A percentile compares a stretch with the other conserved stretches of the same genome.
These are phyloP conservation scores for Macrolepiota albuminosa DNA, from an alignment of 768 basidiomycete genomes.

Conservation along the genomic window DNA sequence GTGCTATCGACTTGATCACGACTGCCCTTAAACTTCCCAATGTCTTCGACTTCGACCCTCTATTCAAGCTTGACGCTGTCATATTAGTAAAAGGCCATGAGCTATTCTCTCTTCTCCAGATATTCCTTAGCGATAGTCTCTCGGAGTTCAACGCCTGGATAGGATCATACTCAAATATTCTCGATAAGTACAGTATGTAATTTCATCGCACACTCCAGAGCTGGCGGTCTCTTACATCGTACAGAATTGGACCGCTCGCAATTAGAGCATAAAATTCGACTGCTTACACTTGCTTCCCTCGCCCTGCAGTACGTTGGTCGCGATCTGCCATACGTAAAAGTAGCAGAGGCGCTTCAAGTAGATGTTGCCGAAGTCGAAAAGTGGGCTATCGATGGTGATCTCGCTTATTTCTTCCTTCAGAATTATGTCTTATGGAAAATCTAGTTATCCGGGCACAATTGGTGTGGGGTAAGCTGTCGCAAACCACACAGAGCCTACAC, in stretches of 20 bases:
- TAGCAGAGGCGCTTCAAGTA: conserved; percentile 66
- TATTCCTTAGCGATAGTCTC: conserved; percentile 66
- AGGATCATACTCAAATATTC: conserved; percentile 36
- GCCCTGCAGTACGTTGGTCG: conserved; percentile 75
- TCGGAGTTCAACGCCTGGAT: conserved; percentile 62
- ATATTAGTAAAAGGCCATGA: conserved; percentile 62
- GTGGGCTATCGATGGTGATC: conserved; percentile 82
- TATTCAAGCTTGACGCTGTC: conserved; percentile 74
- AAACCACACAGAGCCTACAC: conserved; percentile 67
- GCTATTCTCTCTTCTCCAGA: conserved; percentile 68
- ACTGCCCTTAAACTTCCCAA: conserved; percentile 60
- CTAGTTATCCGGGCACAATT: conserved; percentile 79
- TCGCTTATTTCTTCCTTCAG: background rate
- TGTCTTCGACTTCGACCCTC: conserved; percentile 76
- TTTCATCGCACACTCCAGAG: conserved; percentile 5
- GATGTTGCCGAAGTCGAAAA: conserved; percentile 66
- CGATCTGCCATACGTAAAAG: conserved; percentile 64
- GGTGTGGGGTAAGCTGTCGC: conserved; percentile 78
- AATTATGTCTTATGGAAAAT: conserved; percentile 3
- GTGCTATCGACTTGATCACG: conserved; percentile 57
- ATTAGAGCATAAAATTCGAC: conserved; percentile 75
- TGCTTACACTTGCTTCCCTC: conserved; percentile 71
- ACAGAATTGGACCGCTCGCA: conserved; percentile 53
- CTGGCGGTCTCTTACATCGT: background rate
- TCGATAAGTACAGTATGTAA: conserved; percentile 58